phyloP scores from a whole-genome alignment of 129 eudicot species.

The Mikania micrantha region DNA sequence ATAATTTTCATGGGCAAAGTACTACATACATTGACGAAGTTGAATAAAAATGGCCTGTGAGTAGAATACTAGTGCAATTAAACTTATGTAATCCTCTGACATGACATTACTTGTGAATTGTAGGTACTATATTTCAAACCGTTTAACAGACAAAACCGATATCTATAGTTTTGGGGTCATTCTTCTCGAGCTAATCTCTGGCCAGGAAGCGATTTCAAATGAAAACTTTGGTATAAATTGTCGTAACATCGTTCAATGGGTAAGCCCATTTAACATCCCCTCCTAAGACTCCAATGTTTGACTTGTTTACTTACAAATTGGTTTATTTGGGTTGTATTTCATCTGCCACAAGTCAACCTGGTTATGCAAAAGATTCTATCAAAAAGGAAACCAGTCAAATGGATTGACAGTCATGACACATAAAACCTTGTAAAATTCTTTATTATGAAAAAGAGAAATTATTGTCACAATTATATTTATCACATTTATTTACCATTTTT shows the following conservation, averaged over 20 bases:
- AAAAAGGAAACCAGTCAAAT: not conserved
- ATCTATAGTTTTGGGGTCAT: constrained; percentile 95
- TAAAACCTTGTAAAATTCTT: no score
- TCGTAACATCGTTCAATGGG: constrained; percentile 97
- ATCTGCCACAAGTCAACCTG: not conserved
- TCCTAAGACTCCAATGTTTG: no score
- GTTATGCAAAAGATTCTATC: not conserved
- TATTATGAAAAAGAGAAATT: no score
- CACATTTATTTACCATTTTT: not conserved
- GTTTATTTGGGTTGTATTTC: not conserved
- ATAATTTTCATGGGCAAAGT: not conserved
- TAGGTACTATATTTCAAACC: constrained; percentile 97
- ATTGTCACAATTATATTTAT: no score
- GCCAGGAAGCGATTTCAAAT: constrained; percentile 94
- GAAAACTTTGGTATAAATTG: constrained; percentile 83
- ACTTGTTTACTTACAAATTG: not conserved
- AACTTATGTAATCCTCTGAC: not conserved
- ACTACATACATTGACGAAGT: not conserved
- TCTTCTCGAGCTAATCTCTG: constrained; percentile 92
- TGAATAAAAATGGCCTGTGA: no score
- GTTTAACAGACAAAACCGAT: constrained; percentile 89
- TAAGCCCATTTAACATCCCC: constrained; percentile 26
- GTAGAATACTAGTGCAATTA: no score
- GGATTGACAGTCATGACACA: no score
- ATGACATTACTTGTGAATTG: constrained; percentile 12